Evolutionary conservation across 1,284 basidiomycete species (phyloP), one percentile per base, ranked within the genome.

Genomic region (Sporisorium iseilematis-ciliati): DNA sequence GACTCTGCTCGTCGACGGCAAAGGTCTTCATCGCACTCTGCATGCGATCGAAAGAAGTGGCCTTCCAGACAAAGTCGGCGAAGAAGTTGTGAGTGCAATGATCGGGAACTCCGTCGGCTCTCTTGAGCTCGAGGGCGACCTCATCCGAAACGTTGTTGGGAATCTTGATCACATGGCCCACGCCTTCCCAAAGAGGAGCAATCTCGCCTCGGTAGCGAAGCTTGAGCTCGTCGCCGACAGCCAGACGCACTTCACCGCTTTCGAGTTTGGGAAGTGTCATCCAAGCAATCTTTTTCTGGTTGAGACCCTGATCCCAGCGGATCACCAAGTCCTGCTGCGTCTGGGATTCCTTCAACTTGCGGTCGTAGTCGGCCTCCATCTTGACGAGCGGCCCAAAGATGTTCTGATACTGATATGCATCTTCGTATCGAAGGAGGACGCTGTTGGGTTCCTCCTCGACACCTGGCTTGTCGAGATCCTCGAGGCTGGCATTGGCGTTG

Each of bases 141-240:
- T 99, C 97, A 85, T 99, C 97, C 16, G 95, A 97, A 16, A 97
- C 92, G 85, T 97, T 98, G 87, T 99, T 98, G n/a, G 96, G 96
- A 62, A 98, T 94, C 88, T 99, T 99, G 88, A 98, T 92, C 75
- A 99, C 97, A 86, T 97, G 95, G 0, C 97, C 96, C 21, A 95
- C 92, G 1, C 95, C 95, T 82, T 99, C 95, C 97, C 97, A 99
- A 10, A 71, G 63, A 7, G 64, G 59, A 81, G 94, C 91, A 83
- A 95, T 78, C 81, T 94, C 92, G 10, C 96, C 97, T 35, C 91
- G 88, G 84, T 98, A 98, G 79, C 92, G 90, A 81, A 99, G 86
- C 78, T 95, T 89, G 72, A 99, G 87, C 85, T 99, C 97, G 84
- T 99, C 97, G 29, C 97, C 97, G 12, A 97, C 95, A 0, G 96